Evolutionary conservation across 495 filamentous ascomycete genomes (phyloP).

Genomic region (Penicillium turbatum): DNA sequence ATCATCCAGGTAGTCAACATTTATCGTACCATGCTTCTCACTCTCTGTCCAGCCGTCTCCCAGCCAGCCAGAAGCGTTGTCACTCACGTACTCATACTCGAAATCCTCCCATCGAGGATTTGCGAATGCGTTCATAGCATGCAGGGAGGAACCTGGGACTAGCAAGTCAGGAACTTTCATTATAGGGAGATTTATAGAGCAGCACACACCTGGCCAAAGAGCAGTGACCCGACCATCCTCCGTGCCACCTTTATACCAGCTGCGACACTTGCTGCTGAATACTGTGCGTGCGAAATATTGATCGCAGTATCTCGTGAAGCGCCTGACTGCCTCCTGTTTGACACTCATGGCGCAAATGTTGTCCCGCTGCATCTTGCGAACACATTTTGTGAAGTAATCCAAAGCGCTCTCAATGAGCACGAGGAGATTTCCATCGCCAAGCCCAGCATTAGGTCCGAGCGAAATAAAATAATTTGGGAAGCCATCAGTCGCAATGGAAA

Average conservation of each 20-base stretch:
- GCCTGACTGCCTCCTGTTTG: slow-evolving; percentile 37
- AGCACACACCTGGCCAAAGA: slow-evolving; percentile 41
- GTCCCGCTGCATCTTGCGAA: slow-evolving; percentile 48
- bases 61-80: slow-evolving; percentile 37
- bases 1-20: not conserved
- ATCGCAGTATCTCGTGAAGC: slow-evolving; percentile 45
- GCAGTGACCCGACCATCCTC: slow-evolving; percentile 34
- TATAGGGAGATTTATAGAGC: not conserved
- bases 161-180: not conserved
- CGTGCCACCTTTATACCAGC: slow-evolving; percentile 51
- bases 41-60: slow-evolving; percentile 43
- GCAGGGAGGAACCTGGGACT: slow-evolving; percentile 35
- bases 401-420: slow-evolving; percentile 44
- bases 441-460: slow-evolving; percentile 31
- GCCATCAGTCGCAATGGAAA: slow-evolving; percentile 19
- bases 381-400: slow-evolving; percentile 51
- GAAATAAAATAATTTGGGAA: slow-evolving; percentile 4
- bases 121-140: slow-evolving; percentile 33
- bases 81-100: slow-evolving; percentile 33
- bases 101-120: slow-evolving; percentile 43
- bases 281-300: slow-evolving; percentile 46
- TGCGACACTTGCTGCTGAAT: slow-evolving; percentile 45
- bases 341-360: slow-evolving; percentile 42
- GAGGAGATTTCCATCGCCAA: slow-evolving; percentile 45
- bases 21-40: slow-evolving; percentile 27